A percentile compares a stretch with the other conserved stretches of the same genome.
These are phyloP conservation scores for Euphorbia lathyris DNA, from an alignment of 345 rosid genomes.

Conservation along the genomic window DNA sequence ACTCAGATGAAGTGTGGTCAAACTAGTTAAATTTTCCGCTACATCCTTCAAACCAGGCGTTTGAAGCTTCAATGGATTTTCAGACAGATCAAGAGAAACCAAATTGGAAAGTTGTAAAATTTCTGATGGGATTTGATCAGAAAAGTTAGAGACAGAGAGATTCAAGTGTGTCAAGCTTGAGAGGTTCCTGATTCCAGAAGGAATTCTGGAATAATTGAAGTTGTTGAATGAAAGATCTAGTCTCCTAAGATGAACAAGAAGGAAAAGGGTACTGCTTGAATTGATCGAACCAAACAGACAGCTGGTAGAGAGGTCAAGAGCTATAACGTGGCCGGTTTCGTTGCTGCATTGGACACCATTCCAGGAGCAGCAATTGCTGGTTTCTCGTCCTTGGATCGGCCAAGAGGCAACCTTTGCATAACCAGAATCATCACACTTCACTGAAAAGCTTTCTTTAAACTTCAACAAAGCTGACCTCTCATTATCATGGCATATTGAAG, in stretches of 20 bases:
- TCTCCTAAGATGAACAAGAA: neutral
- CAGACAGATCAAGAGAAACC: neutral
- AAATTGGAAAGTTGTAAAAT: neutral
- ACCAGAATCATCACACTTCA: neutral
- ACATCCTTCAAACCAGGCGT: neutral
- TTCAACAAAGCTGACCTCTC: neutral
- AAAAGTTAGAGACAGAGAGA: neutral
- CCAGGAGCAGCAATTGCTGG: slow-evolving; percentile 1
- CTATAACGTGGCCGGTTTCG: neutral
- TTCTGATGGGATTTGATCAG: neutral
- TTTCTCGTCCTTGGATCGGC: neutral
- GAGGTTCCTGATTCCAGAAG: too few species aligned
- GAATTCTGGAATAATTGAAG: neutral
- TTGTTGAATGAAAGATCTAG: neutral
- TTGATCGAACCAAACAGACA: neutral
- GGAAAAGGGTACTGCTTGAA: neutral
- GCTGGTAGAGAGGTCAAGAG: neutral
- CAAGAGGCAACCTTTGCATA: neutral
- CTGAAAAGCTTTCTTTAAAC: neutral
- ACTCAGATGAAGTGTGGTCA: neutral
- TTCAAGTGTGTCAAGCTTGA: neutral
- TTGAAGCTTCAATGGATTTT: neutral
- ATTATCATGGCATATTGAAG: neutral
- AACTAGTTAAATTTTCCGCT: neutral
- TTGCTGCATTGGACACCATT: neutral